phyloP scores from a whole-genome alignment of 371 early-diverging fungal species.

The Actinomucor elegans region DNA sequence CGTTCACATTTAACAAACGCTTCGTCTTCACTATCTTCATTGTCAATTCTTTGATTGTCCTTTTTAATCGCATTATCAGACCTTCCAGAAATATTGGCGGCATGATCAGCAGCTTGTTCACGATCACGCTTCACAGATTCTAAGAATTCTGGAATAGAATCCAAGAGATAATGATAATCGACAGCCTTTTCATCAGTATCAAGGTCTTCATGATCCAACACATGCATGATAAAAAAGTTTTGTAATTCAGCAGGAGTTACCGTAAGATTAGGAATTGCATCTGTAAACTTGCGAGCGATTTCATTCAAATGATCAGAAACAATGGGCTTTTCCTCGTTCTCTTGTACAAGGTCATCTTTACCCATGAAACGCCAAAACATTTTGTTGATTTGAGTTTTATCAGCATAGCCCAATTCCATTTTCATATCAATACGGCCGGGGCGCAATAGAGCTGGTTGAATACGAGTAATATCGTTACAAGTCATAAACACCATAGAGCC shows the following conservation, averaged over 20 bases:
- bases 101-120: conserved; percentile 20
- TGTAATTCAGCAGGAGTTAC: conserved; percentile 55
- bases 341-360: neutral
- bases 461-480: conserved; percentile 90
- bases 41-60: too few species aligned
- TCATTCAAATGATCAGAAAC: neutral
- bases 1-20: too few species aligned
- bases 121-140: conserved; percentile 23
- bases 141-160: conserved; percentile 21
- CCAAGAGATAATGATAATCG: conserved; percentile 13
- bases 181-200: neutral
- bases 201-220: conserved; percentile 19
- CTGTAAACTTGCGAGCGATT: conserved; percentile 14
- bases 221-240: conserved; percentile 36
- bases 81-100: too few species aligned
- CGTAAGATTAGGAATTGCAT: conserved; percentile 33
- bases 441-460: conserved; percentile 94
- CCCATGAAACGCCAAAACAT: conserved; percentile 50
- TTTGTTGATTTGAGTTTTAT: conserved; percentile 61
- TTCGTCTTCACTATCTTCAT: too few species aligned
- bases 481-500: conserved; percentile 93
- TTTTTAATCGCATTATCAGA: too few species aligned
- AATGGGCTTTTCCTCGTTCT: neutral
- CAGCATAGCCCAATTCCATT: conserved; percentile 78
- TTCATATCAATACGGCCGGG: conserved; percentile 96